Evolutionary conservation across 1,139 yeast genomes (phyloP).

Genomic region (Zygoascus sp.): DNA sequence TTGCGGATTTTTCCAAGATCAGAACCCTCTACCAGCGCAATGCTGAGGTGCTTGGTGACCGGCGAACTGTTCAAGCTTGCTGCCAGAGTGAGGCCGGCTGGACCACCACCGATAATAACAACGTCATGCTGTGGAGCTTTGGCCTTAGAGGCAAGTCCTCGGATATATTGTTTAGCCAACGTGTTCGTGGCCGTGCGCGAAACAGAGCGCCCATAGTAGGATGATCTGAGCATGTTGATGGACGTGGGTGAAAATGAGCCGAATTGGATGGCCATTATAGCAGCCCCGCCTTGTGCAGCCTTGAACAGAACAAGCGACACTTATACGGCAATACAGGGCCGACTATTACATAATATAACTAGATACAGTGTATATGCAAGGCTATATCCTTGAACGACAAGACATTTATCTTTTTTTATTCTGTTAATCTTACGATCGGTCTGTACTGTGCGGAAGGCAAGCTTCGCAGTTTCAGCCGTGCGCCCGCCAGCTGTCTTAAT

Average conservation of each 20-base stretch:
- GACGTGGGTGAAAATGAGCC: neutral
- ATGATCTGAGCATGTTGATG: constrained; percentile 1
- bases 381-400: too few species aligned
- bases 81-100: constrained; percentile 87
- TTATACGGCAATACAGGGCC: too few species aligned
- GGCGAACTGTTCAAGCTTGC: constrained; percentile 70
- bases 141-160: neutral
- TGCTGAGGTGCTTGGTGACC: constrained; percentile 52
- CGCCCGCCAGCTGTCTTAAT: too few species aligned
- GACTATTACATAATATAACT: too few species aligned
- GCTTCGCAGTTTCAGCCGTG: too few species aligned
- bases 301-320: too few species aligned
- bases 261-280: too few species aligned
- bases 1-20: constrained; percentile 50
- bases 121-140: constrained; percentile 46
- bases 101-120: constrained; percentile 94
- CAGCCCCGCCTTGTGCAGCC: too few species aligned
- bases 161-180: neutral
- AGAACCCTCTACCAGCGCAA: constrained; percentile 72
- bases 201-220: neutral
- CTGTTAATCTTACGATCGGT: too few species aligned
- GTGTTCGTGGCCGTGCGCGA: neutral
- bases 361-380: too few species aligned
- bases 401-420: too few species aligned
- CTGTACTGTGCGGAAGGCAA: too few species aligned